Conservation (phyloP, 257 asterid genomes). For the Orobanche coerulescens region DNA sequence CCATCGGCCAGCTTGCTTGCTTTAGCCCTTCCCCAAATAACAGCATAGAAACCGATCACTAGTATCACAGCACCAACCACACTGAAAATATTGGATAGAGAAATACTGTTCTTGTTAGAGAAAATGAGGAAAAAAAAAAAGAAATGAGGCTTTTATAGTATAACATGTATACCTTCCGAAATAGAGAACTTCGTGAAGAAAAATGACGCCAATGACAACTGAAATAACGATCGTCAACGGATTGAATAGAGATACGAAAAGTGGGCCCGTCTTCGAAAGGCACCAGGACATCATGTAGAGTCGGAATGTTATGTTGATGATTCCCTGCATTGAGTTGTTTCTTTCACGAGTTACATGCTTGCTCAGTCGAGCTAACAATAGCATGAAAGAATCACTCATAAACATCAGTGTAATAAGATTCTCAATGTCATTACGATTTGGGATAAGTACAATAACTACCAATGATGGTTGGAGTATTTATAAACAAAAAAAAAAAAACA, state of each 20-base stretch:
- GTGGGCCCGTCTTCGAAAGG: conserved; percentile 51
- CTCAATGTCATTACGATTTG: too few relatives aligned
- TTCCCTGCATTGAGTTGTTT: conserved; percentile 26
- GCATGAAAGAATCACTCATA: neutral
- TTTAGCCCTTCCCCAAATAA: conserved; percentile 44
- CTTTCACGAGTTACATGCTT: neutral
- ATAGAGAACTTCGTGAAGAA: conserved; percentile 38
- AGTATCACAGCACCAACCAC: conserved; percentile 39
- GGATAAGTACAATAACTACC: too few relatives aligned
- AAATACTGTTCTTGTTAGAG: too few relatives aligned
- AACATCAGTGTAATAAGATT: neutral
- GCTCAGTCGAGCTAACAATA: neutral
- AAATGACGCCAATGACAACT: conserved; percentile 32
- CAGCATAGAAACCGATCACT: conserved; percentile 38
- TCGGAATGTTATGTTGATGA: conserved; percentile 37
- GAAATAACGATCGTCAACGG: conserved; percentile 45
- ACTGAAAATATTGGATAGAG: too few relatives aligned
- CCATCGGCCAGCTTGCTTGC: conserved; percentile 20
- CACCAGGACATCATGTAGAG: conserved; percentile 52
- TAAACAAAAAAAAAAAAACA: too few relatives aligned
- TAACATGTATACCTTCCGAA: conserved; percentile 50
- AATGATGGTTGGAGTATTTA: too few relatives aligned
- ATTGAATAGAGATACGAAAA: conserved; percentile 47
- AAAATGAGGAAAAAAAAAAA: neutral
- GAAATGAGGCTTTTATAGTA: too few relatives aligned